Base-by-base conservation (phyloP, 2,329 filamentous ascomycete genomes). In the Exophiala lecanii-corni region DNA sequence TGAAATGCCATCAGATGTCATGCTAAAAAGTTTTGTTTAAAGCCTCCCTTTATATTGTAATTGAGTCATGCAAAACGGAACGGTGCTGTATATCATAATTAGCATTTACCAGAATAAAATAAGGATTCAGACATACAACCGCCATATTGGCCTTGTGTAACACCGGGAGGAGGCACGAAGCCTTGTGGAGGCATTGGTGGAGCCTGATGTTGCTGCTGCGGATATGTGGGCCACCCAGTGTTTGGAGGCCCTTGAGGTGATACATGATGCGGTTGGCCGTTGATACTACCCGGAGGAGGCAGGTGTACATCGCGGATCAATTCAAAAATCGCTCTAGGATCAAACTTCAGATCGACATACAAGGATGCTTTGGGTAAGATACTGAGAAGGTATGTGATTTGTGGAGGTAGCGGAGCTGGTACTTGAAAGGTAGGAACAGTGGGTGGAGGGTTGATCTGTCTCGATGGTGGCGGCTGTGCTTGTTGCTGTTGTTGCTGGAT, bases 311-410 rank as follows among this genome's bases (percentile, higher is more conserved):
- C 54, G 21, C 81, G 76, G 16, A 98, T 70, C 30, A 96, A 70
- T 21, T 79, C 76, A 5, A 92, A 82, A 67, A 96, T 72, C 45
- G 76, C 81, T 23, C 79, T 71, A 0, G 88, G 69, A 50, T 78
- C 84, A 56, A 95, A 83, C 9, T 80, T 76, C 28, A 79, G 76
- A 15, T 79, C 77, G 40, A 81, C 79, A 64, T 94, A 96, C 5
- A 78, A 73, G 17, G 84, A 77, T 1, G 85, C 76, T 1, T 79
- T 73, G 0, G 89, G 89, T 9, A 94, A 82, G 48, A 89, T 82
- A 53, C 82, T 80, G 9, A 94, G 70, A 20, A 81, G 64, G 53
- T 75, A 73, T 25, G 74, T 72, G 37, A 82, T 69, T 41, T 80
- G 75, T 30, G 86, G 79, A 19, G 91, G 87, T 26, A 96, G 74